Evolutionary conservation across 495 filamentous ascomycete genomes (phyloP).

Genomic region (Parmelia sp.): DNA sequence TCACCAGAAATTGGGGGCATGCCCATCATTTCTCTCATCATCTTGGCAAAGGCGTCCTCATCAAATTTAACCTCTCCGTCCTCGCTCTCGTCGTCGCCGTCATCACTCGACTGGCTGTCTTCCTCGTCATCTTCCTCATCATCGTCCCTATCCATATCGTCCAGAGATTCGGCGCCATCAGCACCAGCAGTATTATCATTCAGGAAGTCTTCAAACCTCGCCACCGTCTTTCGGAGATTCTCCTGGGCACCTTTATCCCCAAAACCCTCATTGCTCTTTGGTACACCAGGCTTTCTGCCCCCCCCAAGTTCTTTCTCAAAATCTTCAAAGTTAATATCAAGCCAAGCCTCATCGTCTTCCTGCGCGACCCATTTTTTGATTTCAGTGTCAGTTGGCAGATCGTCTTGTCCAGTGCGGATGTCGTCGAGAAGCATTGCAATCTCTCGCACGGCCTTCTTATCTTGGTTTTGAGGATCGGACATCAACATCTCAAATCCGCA

Average conservation of each 20-base stretch:
- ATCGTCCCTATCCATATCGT: conserved; percentile 64
- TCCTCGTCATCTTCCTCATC: conserved; percentile 51
- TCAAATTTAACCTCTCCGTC: conserved; percentile 75
- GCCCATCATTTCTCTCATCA: conserved; percentile 97
- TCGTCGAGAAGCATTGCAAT: conserved; percentile 70
- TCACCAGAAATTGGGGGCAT: conserved; percentile 31
- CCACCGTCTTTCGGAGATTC: conserved; percentile 81
- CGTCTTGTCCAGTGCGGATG: conserved; percentile 51
- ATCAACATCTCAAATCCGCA: conserved; percentile 90
- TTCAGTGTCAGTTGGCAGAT: conserved; percentile 65
- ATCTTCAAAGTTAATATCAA: conserved; percentile 84
- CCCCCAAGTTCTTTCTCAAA: conserved; percentile 71
- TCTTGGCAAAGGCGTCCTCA: conserved; percentile 72
- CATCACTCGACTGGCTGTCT: conserved; percentile 35
- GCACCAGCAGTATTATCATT: conserved; percentile 76
- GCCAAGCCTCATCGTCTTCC: conserved; percentile 84
- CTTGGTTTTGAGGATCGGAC: conserved; percentile 53
- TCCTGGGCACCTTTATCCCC: conserved; percentile 76
- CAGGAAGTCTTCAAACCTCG: conserved; percentile 85
- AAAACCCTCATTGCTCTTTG: conserved; percentile 43
- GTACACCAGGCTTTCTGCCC: conserved; percentile 31
- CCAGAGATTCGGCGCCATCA: conserved; percentile 67
- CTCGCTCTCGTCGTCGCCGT: conserved; percentile 47
- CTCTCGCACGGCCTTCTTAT: conserved; percentile 61
- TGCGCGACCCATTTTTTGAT: conserved; percentile 60